phyloP scores from a whole-genome alignment of 345 rosid species.

The Syzygium oleosum region DNA sequence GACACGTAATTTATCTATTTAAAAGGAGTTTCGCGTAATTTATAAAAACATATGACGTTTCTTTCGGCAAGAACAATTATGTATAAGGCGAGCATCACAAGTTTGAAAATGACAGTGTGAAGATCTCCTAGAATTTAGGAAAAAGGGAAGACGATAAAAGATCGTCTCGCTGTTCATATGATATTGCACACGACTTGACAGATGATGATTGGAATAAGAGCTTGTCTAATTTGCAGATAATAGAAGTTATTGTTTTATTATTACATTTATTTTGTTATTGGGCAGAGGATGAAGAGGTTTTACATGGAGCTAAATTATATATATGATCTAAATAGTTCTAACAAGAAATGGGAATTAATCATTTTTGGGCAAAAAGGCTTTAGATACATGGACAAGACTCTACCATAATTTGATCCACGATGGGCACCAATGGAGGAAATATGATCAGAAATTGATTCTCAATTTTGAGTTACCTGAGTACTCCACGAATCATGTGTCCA shows the following conservation, averaged over 20 bases:
- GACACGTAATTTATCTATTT: too few relatives aligned
- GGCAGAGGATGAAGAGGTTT: neutral
- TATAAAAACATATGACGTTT: too few relatives aligned
- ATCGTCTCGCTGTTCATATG: neutral
- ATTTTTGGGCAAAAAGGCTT: conserved; percentile 4
- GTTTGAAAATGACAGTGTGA: neutral
- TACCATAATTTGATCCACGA: conserved; percentile 20
- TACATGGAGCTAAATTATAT: neutral
- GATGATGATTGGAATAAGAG: neutral
- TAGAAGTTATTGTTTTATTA: too few relatives aligned
- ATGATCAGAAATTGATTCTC: conserved; percentile 42
- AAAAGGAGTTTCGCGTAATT: too few relatives aligned
- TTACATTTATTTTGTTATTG: too few relatives aligned
- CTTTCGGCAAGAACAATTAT: neutral
- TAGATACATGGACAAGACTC: conserved; percentile 6
- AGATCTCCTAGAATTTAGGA: neutral
- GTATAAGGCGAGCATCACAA: neutral
- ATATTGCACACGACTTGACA: neutral
- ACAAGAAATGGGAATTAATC: neutral
- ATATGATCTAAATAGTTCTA: neutral
- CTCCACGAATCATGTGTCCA: neutral
- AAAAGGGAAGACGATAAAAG: accelerated
- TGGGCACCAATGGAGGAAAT: conserved; percentile 38
- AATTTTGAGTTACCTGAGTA: conserved; percentile 26
- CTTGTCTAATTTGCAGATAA: neutral